Percentiles rank a stretch among this genome's conserved stretches.
Evolutionary conservation across 139 green algal species (phyloP).

Genomic region (Mesotaenium endlicherianum): DNA sequence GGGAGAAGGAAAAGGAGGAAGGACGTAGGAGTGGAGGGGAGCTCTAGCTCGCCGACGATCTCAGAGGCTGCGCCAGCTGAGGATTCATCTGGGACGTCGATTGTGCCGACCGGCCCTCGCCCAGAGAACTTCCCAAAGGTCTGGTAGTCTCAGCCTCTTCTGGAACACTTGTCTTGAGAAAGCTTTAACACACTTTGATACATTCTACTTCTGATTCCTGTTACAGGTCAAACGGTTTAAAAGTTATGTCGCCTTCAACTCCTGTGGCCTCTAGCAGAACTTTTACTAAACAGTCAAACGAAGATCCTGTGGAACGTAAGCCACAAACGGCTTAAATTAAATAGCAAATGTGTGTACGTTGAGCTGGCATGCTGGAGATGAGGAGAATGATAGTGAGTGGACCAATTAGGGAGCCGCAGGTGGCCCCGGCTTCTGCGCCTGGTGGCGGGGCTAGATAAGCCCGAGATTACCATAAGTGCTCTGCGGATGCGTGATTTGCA

Average conservation of each 20-base stretch:
- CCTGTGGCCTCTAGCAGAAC: not conserved
- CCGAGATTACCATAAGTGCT: not conserved
- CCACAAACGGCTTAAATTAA: no score
- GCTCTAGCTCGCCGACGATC: not conserved
- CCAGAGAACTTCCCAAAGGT: slow-evolving; percentile 41
- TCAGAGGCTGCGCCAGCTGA: not conserved
- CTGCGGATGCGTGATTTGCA: not conserved
- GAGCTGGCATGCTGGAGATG: not conserved
- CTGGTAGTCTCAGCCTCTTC: not conserved
- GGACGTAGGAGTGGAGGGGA: not conserved
- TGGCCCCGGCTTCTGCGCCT: not conserved
- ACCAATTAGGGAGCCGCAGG: not conserved
- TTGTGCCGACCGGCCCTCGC: slow-evolving; percentile 16
- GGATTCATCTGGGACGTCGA: slow-evolving; percentile 3
- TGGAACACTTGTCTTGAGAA: not conserved
- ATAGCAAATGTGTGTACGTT: not conserved
- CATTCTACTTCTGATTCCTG: not conserved
- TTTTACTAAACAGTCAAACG: not conserved
- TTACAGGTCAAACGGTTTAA: not conserved
- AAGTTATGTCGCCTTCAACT: not conserved
- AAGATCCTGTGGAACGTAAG: not conserved
- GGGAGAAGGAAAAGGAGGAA: slow-evolving; percentile 4
- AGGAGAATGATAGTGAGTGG: not conserved
- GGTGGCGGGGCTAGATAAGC: not conserved
- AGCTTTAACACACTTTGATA: no score